Base-by-base conservation (phyloP, 179 eudicot genomes). In the Patellifolia procumbens region DNA sequence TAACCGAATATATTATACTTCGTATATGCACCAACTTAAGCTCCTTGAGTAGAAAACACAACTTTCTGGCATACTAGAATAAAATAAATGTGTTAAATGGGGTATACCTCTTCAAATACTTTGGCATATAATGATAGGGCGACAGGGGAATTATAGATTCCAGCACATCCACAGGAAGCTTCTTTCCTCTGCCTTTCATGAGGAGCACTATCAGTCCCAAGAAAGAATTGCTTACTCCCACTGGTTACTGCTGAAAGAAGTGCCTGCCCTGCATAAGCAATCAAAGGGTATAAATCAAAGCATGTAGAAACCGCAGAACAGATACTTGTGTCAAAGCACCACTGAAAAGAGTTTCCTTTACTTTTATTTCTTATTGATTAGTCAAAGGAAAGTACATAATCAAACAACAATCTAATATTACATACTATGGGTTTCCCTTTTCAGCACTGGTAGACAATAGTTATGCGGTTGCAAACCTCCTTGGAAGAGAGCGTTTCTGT, bases 171-270 rank as follows among this genome's bases (percentile, higher is more conserved):
- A 70, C 97, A 94, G 4, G 90, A 58, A 73, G 87, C 81, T 81
- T 94, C 98, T 83, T 94, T 94, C 22, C 74, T 82, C 26, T 76
- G 81, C 74, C 87, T 91, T 71, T 94, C 98, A 74, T 94, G 97
- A 60, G 98, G 98, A 73, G 98, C 98, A 70, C 97, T 92, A 80
- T 94, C 98, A 45, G 98, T 94, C 71, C 98, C 98, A 52, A 91
- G 90, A 80, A 94, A 94, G 83, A 91, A 94, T 79, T 85, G 88
- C n/a, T n/a, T n/a, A n/a, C n/a, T n/a, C n/a, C n/a, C n/a, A n/a
- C n/a, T n/a, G n/a, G n/a, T n/a, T n/a, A 92, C 97, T 45, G 94
- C 98, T 51, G 92, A 80, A 70, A 87, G 90, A 63, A 94, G 84
- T 76, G 97, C 90, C 78, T 83, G 88, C 72, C 97, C 98, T 94